Evolutionary conservation across 169 alveolate species (phyloP), one percentile per base, ranked within the genome.

Genomic region (Plasmodium coatneyi): DNA sequence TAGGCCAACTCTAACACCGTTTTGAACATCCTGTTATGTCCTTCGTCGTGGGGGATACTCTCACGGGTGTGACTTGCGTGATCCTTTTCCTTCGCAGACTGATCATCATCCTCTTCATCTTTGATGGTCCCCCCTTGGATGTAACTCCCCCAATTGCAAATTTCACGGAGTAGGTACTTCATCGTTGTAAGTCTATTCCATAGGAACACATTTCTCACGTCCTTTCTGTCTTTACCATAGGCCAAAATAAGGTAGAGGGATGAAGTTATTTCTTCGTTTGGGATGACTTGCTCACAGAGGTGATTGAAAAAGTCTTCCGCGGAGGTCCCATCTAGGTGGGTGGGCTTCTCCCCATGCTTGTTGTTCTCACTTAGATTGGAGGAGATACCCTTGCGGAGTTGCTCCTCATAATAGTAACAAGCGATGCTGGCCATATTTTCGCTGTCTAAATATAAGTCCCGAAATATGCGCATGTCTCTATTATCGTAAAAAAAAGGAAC

Each of bases 371-470:
- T 22, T 66, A 1, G 14, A 9, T 22, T 66, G 41, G 39, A 6
- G 3, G 60, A 1, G 60, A 49, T 3, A 49, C 71, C 83, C 80
- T 41, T 60, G 25, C 79, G 56, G 22, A 89, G 52, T 12, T 70
- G 30, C 43, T 89, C 72, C 25, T 79, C 71, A 66, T 49, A 91
- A 7, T 80, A 70, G 34, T 70, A 52, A 28, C 95, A 91, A 14
- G 95, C 92, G 30, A 91, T 91, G 28, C 39, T 66, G 6, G 92
- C 95, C 52, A 91, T 52, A 91, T 91, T 80, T 32, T 91, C 56
- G 56, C 95, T 25, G 32, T 91, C 95, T 22, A 91, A 7, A 81
- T 52, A 91, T 5, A 91, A 39, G 41, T 82, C 74, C 43, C 41
- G 28, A 91, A 91, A 91, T 5, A 54, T 30, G 12, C 25, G n/a